Evolutionary conservation across 306 rosid species (phyloP).

Genomic region (Rubus idaeus): DNA sequence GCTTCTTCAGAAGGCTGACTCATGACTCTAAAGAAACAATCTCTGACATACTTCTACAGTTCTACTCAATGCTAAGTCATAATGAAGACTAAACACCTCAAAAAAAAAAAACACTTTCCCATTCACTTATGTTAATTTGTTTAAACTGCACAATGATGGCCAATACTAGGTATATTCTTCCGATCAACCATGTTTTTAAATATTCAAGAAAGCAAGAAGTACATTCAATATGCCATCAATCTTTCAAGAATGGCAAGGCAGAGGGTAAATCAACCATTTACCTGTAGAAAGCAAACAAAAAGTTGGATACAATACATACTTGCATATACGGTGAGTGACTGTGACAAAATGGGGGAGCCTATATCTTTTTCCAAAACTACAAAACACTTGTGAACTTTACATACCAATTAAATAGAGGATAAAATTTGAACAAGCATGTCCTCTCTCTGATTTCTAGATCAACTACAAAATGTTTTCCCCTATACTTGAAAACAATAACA

Average conservation of each 20-base stretch:
- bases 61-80: background rate
- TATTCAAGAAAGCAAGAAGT: too few relatives aligned
- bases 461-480: background rate
- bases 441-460: background rate
- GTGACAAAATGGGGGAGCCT: background rate
- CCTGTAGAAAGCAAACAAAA: background rate
- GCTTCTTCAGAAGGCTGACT: conserved; percentile 2
- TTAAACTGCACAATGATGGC: too few relatives aligned
- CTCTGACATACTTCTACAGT: background rate
- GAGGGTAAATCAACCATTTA: too few relatives aligned
- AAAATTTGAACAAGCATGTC: background rate
- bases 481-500: background rate
- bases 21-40: background rate
- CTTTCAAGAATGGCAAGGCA: background rate
- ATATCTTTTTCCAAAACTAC: too few relatives aligned
- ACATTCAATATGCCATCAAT: too few relatives aligned
- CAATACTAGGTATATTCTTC: too few relatives aligned
- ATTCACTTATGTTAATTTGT: too few relatives aligned
- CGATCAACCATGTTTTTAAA: too few relatives aligned
- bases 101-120: too few relatives aligned
- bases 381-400: background rate
- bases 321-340: background rate
- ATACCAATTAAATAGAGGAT: background rate
- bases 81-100: background rate
- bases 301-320: background rate